phyloP scores from a whole-genome alignment of 331 rosid species.

The Malus hybrid region DNA sequence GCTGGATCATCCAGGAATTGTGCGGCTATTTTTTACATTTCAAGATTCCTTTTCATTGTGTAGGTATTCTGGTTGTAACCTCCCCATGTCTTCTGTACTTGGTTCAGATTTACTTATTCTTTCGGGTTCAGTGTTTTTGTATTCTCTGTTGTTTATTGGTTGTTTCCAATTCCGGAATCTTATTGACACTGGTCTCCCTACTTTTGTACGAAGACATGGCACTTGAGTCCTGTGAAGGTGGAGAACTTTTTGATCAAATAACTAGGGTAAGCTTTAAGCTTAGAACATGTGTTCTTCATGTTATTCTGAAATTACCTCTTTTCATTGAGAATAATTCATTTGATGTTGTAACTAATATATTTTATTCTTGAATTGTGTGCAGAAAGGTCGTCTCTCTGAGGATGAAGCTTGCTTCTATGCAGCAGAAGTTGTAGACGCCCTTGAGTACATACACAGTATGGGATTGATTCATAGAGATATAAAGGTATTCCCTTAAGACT shows the following conservation, averaged over 20 bases:
- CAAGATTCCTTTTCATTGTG: slow-evolving; percentile 94
- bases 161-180: slow-evolving; percentile 19
- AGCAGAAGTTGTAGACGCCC: slow-evolving; percentile 96
- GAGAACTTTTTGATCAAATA: slow-evolving; percentile 99
- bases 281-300: slow-evolving; percentile 4
- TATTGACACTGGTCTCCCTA: slow-evolving; percentile 23
- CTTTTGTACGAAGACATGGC: slow-evolving; percentile 76
- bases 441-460: slow-evolving; percentile 86
- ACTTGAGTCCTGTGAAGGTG: slow-evolving; percentile 99
- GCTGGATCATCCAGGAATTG: slow-evolving; percentile 95
- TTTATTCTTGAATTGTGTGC: slow-evolving; percentile 20
- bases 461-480: slow-evolving; percentile 98
- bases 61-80: slow-evolving; percentile 46
- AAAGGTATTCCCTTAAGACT: slow-evolving; percentile 50
- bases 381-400: slow-evolving; percentile 85
- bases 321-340: background rate
- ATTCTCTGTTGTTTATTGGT: background rate
- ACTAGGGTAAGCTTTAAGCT: slow-evolving; percentile 69
- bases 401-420: slow-evolving; percentile 91
- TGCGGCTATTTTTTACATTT: slow-evolving; percentile 88
- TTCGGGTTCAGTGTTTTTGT: background rate
- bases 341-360: background rate
- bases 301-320: slow-evolving; percentile 3
- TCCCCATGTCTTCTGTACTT: background rate
- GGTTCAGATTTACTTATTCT: slow-evolving; percentile 6